A percentile compares a stretch with the other conserved stretches of the same genome.
These are phyloP conservation scores for Fusarium chlamydosporum DNA, from an alignment of 2,329 filamentous ascomycete genomes.

Conservation along the genomic window DNA sequence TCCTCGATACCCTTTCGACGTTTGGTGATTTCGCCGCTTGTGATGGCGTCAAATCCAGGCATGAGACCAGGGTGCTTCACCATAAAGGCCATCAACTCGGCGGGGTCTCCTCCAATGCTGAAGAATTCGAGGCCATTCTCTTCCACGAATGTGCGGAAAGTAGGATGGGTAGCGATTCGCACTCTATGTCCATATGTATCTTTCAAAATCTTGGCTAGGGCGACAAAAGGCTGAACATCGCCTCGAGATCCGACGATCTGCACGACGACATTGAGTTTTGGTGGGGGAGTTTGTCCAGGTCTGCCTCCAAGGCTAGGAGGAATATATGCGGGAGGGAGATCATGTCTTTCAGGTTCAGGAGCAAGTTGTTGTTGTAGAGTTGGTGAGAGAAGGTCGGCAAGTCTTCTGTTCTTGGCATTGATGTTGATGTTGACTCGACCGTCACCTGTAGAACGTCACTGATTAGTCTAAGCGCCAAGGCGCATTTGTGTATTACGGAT, in stretches of 20 bases:
- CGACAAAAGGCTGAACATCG: slow-evolving; percentile 82
- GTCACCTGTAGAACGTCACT: slow-evolving; percentile 66
- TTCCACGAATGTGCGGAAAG: slow-evolving; percentile 77
- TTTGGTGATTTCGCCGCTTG: slow-evolving; percentile 81
- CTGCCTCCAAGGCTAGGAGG: slow-evolving; percentile 78
- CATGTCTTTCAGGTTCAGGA: slow-evolving; percentile 60
- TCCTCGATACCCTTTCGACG: slow-evolving; percentile 81
- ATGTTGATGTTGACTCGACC: slow-evolving; percentile 86
- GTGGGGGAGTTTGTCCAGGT: slow-evolving; percentile 69
- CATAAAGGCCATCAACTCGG: slow-evolving; percentile 89
- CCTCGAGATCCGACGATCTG: slow-evolving; percentile 82
- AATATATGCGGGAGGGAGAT: slow-evolving; percentile 76
- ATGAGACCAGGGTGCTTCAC: slow-evolving; percentile 89
- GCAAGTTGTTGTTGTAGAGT: slow-evolving; percentile 71
- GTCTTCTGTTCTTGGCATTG: slow-evolving; percentile 75
- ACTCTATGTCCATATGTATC: slow-evolving; percentile 78
- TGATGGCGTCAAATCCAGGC: slow-evolving; percentile 83
- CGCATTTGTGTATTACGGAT: background rate
- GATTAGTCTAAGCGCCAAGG: slow-evolving; percentile 33
- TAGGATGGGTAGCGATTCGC: slow-evolving; percentile 78
- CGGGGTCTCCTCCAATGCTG: slow-evolving; percentile 80
- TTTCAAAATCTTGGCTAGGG: slow-evolving; percentile 75
- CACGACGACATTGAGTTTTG: slow-evolving; percentile 77
- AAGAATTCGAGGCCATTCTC: slow-evolving; percentile 82
- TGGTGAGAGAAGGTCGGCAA: slow-evolving; percentile 77